These are phyloP conservation scores for Chernovozyma sophiae-reginae DNA, from an alignment of 1,139 yeast species.

Conservation along the genomic window DNA sequence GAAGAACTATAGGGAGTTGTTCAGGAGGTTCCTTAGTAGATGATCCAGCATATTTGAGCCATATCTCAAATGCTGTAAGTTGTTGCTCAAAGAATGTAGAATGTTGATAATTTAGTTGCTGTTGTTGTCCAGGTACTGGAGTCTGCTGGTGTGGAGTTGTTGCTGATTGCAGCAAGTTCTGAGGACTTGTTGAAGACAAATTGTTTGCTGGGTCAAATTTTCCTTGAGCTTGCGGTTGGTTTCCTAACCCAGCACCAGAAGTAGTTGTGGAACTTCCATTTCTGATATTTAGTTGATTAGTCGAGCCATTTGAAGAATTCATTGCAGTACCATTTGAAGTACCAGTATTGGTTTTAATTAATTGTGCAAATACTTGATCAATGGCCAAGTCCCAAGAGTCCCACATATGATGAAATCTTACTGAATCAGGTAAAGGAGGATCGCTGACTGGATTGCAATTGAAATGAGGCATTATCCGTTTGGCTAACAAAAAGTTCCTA, in stretches of 20 bases:
- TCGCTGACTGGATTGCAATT: conserved; percentile 94
- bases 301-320: background rate
- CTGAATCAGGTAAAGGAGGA: conserved; percentile 84
- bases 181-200: background rate
- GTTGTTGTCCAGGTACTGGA: conserved; percentile 3
- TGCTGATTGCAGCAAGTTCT: background rate
- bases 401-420: conserved; percentile 91
- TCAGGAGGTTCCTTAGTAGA: conserved; percentile 86
- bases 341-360: conserved; percentile 37
- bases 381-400: conserved; percentile 97
- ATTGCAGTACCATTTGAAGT: background rate
- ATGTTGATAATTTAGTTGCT: conserved; percentile 59
- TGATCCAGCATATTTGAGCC: conserved; percentile 86
- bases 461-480: conserved; percentile 88
- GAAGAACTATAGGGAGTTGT: conserved; percentile 89
- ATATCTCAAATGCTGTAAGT: conserved; percentile 90
- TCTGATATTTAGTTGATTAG: background rate
- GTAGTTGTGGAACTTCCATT: background rate
- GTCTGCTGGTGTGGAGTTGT: background rate
- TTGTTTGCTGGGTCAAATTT: background rate
- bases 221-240: background rate
- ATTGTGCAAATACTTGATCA: conserved; percentile 82
- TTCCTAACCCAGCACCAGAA: background rate
- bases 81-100: conserved; percentile 95
- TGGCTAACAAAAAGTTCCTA: conserved; percentile 86